Evolutionary conservation across 768 basidiomycete species (phyloP).

Genomic region (Boletus insuetus): DNA sequence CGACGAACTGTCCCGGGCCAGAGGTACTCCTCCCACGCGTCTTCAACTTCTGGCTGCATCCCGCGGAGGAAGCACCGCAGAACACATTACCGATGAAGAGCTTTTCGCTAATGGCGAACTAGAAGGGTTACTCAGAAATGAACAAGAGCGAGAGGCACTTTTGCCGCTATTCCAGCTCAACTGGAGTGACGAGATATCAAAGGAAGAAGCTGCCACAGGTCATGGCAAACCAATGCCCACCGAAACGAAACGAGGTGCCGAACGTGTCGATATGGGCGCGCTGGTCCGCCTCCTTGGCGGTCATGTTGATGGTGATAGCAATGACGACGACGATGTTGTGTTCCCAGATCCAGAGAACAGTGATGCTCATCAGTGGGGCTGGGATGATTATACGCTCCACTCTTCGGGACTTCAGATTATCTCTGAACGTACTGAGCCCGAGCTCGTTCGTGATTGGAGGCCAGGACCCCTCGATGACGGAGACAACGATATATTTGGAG

Average conservation of each 20-base stretch:
- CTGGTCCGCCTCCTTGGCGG: constrained; percentile 48
- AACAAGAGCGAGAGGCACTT: constrained; percentile 50
- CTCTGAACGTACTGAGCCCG: constrained; percentile 23
- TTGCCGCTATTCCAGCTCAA: constrained; percentile 34
- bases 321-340: constrained; percentile 18
- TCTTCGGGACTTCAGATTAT: constrained; percentile 7
- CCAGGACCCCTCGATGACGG: constrained; percentile 33
- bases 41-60: constrained; percentile 58
- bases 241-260: constrained; percentile 32
- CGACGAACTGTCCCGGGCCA: constrained; percentile 27
- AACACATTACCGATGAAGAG: constrained; percentile 63
- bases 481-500: constrained; percentile 12
- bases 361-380: constrained; percentile 11
- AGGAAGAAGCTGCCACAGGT: constrained; percentile 20
- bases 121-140: constrained; percentile 53
- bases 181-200: constrained; percentile 32
- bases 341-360: constrained; percentile 23
- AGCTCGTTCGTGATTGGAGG: constrained; percentile 48
- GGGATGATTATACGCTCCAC: constrained; percentile 11
- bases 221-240: not conserved
- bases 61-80: constrained; percentile 54
- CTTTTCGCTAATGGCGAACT: constrained; percentile 69
- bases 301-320: constrained; percentile 21
- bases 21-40: constrained; percentile 49
- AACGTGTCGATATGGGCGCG: constrained; percentile 56